phyloP scores from a whole-genome alignment of 169 alveolate genomes.

The Cyclospora cayetanensis region DNA sequence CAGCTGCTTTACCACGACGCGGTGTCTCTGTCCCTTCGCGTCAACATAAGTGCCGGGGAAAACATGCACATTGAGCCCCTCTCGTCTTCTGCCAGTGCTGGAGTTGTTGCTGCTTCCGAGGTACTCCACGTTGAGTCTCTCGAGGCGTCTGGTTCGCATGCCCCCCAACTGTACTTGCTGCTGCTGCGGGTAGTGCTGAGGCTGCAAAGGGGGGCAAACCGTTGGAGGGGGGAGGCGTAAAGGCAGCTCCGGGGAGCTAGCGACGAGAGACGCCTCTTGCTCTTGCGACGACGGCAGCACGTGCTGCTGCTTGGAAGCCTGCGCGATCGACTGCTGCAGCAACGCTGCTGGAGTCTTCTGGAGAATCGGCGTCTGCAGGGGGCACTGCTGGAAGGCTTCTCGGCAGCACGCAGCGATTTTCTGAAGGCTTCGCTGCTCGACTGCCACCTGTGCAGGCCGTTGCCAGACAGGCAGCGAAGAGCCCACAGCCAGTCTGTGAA shows the following conservation, averaged over 20 bases:
- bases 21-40: neutral
- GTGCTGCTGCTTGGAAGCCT: constrained; percentile 6
- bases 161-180: constrained; percentile 30
- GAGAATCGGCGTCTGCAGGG: too few species aligned
- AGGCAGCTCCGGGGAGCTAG: neutral
- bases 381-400: too few species aligned
- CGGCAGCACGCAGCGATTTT: too few species aligned
- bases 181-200: constrained; percentile 21
- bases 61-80: neutral
- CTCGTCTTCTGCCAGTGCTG: neutral
- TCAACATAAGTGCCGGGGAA: neutral
- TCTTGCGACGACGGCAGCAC: neutral
- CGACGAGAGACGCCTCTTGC: neutral
- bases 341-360: too few species aligned
- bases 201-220: neutral
- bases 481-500: neutral
- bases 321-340: constrained; percentile 11
- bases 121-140: neutral
- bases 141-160: neutral
- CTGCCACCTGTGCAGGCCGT: neutral
- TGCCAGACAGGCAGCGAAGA: neutral
- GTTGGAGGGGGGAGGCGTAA: neutral
- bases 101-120: constrained; percentile 24
- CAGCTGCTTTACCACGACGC: neutral
- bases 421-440: too few species aligned